phyloP scores from a whole-genome alignment of 257 asterid species.

The Anisodus acutangulus region DNA sequence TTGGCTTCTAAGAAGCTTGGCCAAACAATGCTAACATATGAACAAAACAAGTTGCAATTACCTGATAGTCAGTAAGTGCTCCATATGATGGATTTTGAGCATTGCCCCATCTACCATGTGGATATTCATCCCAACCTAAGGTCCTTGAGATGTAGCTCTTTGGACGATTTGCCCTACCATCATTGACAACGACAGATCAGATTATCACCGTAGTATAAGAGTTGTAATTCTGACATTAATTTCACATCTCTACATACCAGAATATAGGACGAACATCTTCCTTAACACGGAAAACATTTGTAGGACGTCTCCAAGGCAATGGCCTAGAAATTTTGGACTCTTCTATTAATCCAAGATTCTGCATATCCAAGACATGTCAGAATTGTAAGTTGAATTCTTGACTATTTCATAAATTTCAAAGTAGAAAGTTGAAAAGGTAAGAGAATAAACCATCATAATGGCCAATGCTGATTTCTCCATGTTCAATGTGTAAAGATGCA shows the following conservation, averaged over 20 bases:
- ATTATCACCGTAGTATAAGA: background rate
- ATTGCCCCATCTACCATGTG: constrained; percentile 98
- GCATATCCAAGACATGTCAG: constrained; percentile 41
- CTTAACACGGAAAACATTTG: constrained; percentile 75
- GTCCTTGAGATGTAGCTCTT: constrained; percentile 97
- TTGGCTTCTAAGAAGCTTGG: too few relatives aligned
- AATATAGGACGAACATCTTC: constrained; percentile 98
- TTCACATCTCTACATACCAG: constrained; percentile 54
- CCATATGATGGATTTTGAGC: constrained; percentile 91
- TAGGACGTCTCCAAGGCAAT: constrained; percentile 97
- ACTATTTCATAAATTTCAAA: constrained; percentile 31
- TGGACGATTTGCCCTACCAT: constrained; percentile 96
- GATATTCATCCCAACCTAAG: constrained; percentile 91
- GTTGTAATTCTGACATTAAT: background rate
- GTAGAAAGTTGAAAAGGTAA: constrained; percentile 26
- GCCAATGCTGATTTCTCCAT: constrained; percentile 99
- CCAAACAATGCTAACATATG: background rate
- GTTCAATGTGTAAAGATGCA: constrained; percentile 91
- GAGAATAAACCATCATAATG: constrained; percentile 73
- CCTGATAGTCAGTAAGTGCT: constrained; percentile 90
- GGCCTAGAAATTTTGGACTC: constrained; percentile 87
- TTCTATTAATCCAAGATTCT: constrained; percentile 95
- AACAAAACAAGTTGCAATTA: constrained; percentile 33
- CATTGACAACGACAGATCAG: constrained; percentile 31
- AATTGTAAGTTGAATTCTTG: constrained; percentile 25